Base-by-base conservation (phyloP, 1,139 yeast genomes). In the Pichia sp. region DNA sequence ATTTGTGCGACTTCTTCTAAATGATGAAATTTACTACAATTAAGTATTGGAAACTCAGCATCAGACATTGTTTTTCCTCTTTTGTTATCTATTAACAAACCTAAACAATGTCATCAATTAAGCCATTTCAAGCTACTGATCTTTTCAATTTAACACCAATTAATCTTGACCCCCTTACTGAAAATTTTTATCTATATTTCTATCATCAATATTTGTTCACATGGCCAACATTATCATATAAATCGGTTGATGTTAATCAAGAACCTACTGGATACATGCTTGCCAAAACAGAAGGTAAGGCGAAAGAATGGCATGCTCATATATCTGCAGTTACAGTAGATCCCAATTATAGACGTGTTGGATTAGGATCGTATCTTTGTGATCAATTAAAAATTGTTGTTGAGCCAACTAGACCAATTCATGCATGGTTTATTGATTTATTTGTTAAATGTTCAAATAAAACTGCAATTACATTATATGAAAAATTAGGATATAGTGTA, bases 261-360 rank as follows among this genome's bases (percentile, higher is more conserved):
- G 70, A 69, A 42, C 72, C 78, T 27, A 78, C 83, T 43, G 94
- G 92, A 0, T 85, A 85, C 60, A 83, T 94, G 95, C 82, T 94
- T 79, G 98, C 95, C n/a, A 94, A 94, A 66, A 83, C 95, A 3
- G 98, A 94, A 66, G 98, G 98, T 1, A 69, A 72, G 28, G 79
- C 75, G 25, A 78, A 75, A 48, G 95, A 89, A 56, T 92, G 97
- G 96, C 99, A 94, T 62, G 81, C 96, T 0, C 99, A 94, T 66
- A 89, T 94, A 50, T 89, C 97, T 0, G 98, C 98, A 0, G 96
- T 94, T 3, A 89, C 98, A 0, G 85, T 94, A 0, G 85, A 85
- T 53, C 83, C 86, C 30, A 82, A 81, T 47, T 90, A 85, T 61
- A 72, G 99, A 51, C 71, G 98, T 52, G 74, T 92, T 27, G 95